Evolutionary conservation across 1,139 yeast species (phyloP).

Genomic region (Debaryomyces sp.): DNA sequence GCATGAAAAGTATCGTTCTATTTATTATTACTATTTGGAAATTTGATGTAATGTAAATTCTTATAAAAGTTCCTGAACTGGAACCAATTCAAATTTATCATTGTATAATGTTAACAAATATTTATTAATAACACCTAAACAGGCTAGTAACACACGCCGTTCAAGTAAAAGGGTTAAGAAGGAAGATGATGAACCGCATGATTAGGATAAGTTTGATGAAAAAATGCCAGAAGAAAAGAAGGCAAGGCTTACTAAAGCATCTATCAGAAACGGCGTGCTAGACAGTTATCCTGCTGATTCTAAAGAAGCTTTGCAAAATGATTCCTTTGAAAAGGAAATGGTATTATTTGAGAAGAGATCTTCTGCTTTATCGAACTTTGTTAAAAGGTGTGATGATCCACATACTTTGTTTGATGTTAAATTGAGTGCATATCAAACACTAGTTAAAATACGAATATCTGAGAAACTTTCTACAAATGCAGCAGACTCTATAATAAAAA

Average conservation of each 20-base stretch:
- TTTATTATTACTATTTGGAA: no score
- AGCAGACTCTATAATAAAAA: constrained; percentile 2
- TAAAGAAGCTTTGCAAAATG: neutral
- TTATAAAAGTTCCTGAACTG: no score
- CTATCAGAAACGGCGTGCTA: neutral
- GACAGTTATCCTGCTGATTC: neutral
- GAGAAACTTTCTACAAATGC: constrained; percentile 1
- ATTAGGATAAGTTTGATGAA: neutral
- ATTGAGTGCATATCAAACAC: constrained; percentile 4
- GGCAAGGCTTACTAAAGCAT: neutral
- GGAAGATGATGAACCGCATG: neutral
- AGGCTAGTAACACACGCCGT: neutral
- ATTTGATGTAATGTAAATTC: no score
- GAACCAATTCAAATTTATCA: no score
- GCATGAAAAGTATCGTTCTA: no score
- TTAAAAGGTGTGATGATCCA: neutral
- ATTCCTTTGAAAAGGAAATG: neutral
- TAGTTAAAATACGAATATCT: constrained; percentile 2
- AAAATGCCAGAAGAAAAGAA: neutral
- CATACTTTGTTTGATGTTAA: constrained; percentile 1
- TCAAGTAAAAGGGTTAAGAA: no score
- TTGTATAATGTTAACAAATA: no score
- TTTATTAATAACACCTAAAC: neutral
- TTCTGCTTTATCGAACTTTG: constrained; percentile 3
- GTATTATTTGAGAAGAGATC: neutral